Conservation (phyloP, 2,329 filamentous ascomycete species). For the Rutstroemia sp. region DNA sequence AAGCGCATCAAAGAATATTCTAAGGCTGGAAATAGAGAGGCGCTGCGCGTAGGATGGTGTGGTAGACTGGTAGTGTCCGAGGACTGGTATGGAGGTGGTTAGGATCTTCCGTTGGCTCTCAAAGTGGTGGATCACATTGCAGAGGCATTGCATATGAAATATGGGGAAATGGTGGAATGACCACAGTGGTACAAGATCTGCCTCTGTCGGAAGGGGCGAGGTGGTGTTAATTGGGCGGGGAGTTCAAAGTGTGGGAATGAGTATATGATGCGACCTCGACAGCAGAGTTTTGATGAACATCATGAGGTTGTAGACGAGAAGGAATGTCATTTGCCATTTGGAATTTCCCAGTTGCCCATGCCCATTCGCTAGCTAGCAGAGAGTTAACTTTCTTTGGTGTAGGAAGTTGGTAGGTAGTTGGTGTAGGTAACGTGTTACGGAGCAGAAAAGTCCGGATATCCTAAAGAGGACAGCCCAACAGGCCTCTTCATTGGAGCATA, state of each 20-base stretch:
- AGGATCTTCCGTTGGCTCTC: not conserved
- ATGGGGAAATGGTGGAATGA: slow-evolving; percentile 6
- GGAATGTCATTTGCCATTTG: not conserved
- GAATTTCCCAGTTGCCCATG: not conserved
- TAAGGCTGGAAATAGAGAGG: not conserved
- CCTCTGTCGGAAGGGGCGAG: not conserved
- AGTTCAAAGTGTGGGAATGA: not conserved
- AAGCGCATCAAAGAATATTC: not conserved
- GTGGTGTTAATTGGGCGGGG: not conserved
- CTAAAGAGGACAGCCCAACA: not conserved
- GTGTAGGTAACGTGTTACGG: slow-evolving; percentile 4
- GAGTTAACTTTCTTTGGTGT: not conserved
- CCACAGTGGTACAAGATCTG: not conserved
- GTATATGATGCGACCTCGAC: no score
- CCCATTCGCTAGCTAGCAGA: not conserved
- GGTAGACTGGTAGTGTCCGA: not conserved
- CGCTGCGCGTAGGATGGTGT: not conserved
- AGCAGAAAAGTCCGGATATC: not conserved
- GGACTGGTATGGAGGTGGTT: not conserved
- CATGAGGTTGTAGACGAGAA: not conserved
- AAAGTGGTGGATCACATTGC: slow-evolving; percentile 3
- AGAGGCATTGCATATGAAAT: slow-evolving; percentile 4
- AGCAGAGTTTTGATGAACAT: not conserved
- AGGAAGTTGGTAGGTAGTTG: not conserved
- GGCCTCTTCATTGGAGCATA: not conserved